These are phyloP conservation scores for Cryptococcus hybrid DNA, from an alignment of 1,284 basidiomycete species.

Conservation along the genomic window DNA sequence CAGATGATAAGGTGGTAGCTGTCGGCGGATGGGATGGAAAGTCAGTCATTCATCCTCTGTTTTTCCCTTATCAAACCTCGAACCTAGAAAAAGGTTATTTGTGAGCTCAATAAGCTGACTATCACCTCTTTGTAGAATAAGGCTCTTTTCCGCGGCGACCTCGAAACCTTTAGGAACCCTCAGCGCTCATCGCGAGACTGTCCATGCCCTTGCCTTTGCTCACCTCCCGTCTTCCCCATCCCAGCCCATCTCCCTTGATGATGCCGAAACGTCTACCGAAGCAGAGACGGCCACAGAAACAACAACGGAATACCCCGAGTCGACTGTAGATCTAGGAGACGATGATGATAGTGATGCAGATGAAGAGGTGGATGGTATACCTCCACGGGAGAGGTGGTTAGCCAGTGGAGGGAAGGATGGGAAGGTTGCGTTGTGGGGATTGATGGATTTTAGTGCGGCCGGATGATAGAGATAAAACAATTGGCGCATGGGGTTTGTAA, in stretches of 20 bases:
- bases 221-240: neutral
- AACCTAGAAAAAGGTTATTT: neutral
- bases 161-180: conserved; percentile 77
- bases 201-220: conserved; percentile 70
- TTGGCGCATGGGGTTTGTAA: no score
- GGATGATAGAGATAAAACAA: no score
- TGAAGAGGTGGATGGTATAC: conserved; percentile 57
- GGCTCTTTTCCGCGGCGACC: conserved; percentile 70
- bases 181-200: conserved; percentile 69
- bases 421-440: conserved; percentile 71
- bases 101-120: neutral
- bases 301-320: conserved; percentile 6
- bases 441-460: conserved; percentile 61
- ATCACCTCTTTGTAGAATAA: conserved; percentile 56
- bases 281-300: no score
- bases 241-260: neutral
- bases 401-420: conserved; percentile 69
- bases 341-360: conserved; percentile 54
- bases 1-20: conserved; percentile 71
- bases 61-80: neutral
- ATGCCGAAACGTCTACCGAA: neutral
- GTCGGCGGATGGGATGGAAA: conserved; percentile 86
- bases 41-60: conserved; percentile 52
- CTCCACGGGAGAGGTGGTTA: conserved; percentile 59
- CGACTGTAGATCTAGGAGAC: conserved; percentile 10